Base-by-base conservation (phyloP, 2,329 filamentous ascomycete species). In the Apiospora kogelbergensis region DNA sequence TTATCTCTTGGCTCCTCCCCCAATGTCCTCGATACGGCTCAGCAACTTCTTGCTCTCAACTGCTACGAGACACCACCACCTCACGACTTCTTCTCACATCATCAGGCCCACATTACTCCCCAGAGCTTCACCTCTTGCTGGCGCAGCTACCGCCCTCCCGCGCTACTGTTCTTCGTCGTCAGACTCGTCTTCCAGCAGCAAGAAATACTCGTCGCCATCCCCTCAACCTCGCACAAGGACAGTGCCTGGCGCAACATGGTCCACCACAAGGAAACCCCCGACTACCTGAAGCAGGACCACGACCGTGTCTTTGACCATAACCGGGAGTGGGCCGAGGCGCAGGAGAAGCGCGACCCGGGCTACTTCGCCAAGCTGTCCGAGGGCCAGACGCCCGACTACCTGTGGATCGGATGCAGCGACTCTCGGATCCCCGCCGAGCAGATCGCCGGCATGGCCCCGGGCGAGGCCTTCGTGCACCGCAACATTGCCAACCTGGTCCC, bases 341-440 rank as follows among this genome's bases (percentile, higher is more conserved):
- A 90, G 82, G 80, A 75, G 73, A 78, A 80, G 72, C 82, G 84
- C 70, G 89, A 93, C 80, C 89, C 90, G 4, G 82, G 85, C 11
- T 93, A 90, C 83, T 93, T 93, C 79, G 78, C 80, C 66, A 87
- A 89, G 78, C 85, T 93, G 71, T 81, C 85, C 24, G 86, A 85
- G 10, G 91, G 91, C 63, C 91, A 93, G 81, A 82, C 81, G 20
- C 91, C 91, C 68, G 89, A 93, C 76, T 93, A 93, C 80, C 86
- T 93, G 67, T 97, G 94, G 93, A 93, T 97, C 77, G 94, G 95
- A 65, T 98, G 94, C 86, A 91, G 91, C 80, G 94, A 97, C 84
- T 94, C 91, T 48, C 93, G 95, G 73, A 93, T 95, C 78, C 95
- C 95, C n/a, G 94, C 95, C 75, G 95, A 95, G 77, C 93, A 93